Evolutionary conservation across 257 asterid species (phyloP).

Genomic region (Linderniella brevidens): DNA sequence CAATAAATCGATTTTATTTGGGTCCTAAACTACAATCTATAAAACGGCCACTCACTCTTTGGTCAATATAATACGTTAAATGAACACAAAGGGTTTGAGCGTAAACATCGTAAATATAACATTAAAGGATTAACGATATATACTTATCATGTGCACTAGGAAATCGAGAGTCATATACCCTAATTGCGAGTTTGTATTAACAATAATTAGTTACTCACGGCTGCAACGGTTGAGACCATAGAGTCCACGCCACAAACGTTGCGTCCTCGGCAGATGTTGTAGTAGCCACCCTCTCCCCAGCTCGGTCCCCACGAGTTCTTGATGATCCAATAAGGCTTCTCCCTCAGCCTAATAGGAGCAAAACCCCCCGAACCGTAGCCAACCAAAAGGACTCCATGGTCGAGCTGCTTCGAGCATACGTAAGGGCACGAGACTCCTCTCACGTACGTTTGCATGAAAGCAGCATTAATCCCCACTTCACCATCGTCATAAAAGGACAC

Average conservation of each 20-base stretch:
- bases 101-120: too few species aligned
- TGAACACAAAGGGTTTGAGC: too few species aligned
- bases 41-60: too few species aligned
- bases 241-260: constrained; percentile 80
- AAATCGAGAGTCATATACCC: too few species aligned
- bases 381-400: constrained; percentile 71
- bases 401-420: constrained; percentile 48
- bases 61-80: too few species aligned
- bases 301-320: constrained; percentile 79
- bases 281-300: constrained; percentile 79
- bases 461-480: constrained; percentile 86
- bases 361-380: constrained; percentile 60
- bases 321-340: constrained; percentile 73
- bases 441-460: constrained; percentile 72
- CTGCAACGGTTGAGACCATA: constrained; percentile 80
- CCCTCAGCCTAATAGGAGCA: constrained; percentile 52
- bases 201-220: constrained; percentile 10
- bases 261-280: constrained; percentile 55
- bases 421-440: constrained; percentile 82
- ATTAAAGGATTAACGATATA: too few species aligned
- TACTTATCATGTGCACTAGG: too few species aligned
- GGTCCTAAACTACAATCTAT: too few species aligned
- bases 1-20: too few species aligned
- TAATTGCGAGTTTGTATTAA: too few species aligned
- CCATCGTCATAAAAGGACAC: constrained; percentile 2